A percentile compares a stretch with the other conserved stretches of the same genome.
Evolutionary conservation across 2,329 filamentous ascomycete species (phyloP).

Genomic region (Curvularia hawaiiensis): DNA sequence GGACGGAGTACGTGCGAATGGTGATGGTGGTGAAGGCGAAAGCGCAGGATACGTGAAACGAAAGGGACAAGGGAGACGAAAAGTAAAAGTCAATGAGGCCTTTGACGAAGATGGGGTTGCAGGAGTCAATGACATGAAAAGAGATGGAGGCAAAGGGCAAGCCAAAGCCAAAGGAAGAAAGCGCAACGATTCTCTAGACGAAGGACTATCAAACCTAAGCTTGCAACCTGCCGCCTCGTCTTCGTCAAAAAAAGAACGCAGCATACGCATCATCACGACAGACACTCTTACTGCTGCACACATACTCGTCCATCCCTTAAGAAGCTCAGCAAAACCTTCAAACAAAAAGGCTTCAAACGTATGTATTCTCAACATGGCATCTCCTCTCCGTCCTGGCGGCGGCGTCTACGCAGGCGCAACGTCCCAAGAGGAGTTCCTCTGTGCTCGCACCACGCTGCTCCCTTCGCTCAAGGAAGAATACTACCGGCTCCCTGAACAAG

Average conservation of each 20-base stretch:
- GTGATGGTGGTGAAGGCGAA: slow-evolving; percentile 14
- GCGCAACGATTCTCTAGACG: slow-evolving; percentile 18
- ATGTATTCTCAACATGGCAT: slow-evolving; percentile 68
- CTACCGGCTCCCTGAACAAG: slow-evolving; percentile 65
- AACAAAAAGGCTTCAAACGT: slow-evolving; percentile 47
- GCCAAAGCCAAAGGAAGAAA: slow-evolving; percentile 16
- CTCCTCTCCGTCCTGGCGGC: slow-evolving; percentile 64
- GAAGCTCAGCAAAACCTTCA: slow-evolving; percentile 5
- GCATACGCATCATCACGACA: slow-evolving; percentile 54
- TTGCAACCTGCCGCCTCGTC: not conserved
- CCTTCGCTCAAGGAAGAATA: slow-evolving; percentile 63
- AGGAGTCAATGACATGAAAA: slow-evolving; percentile 12
- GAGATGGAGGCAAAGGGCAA: slow-evolving; percentile 14
- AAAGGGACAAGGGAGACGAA: slow-evolving; percentile 42
- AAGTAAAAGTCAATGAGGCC: slow-evolving; percentile 22
- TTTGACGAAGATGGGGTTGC: slow-evolving; percentile 12
- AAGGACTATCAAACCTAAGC: slow-evolving; percentile 17
- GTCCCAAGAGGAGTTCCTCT: slow-evolving; percentile 67
- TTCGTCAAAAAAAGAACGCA: slow-evolving; percentile 6
- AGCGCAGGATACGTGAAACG: slow-evolving; percentile 35
- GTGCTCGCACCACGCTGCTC: slow-evolving; percentile 64
- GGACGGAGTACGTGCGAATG: slow-evolving; percentile 1
- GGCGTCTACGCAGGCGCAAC: slow-evolving; percentile 65
- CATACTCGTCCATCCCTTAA: slow-evolving; percentile 33
- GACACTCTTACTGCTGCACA: slow-evolving; percentile 62